Evolutionary conservation across 192 early-diverging fungal genomes (phyloP).

Genomic region (Jimgerdemannia lactiflua): DNA sequence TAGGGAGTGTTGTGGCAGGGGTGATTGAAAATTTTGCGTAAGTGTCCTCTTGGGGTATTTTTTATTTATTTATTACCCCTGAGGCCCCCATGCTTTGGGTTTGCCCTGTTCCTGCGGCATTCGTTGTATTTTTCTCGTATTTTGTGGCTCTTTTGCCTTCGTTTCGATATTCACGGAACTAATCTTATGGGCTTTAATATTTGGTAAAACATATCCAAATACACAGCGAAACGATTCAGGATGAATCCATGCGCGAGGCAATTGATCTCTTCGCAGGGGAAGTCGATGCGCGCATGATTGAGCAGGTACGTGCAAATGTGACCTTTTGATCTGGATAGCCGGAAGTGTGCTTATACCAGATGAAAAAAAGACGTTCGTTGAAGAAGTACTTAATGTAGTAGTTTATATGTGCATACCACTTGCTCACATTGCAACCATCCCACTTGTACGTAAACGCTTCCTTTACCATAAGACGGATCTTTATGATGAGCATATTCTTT

Average conservation of each 20-base stretch:
- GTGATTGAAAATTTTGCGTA: constrained; percentile 8
- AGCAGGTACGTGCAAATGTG: constrained; percentile 7
- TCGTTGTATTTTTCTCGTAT: too few relatives aligned
- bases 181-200: too few relatives aligned
- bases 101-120: too few relatives aligned
- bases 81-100: too few relatives aligned
- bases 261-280: constrained; percentile 6
- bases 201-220: too few relatives aligned
- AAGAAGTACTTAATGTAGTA: too few relatives aligned
- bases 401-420: neutral
- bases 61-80: neutral
- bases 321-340: neutral
- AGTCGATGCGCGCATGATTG: constrained; percentile 11
- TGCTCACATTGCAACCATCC: neutral
- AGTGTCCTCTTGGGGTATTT: neutral
- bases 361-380: too few relatives aligned
- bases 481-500: constrained; percentile 5
- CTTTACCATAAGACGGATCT: constrained; percentile 9
- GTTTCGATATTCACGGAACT: too few relatives aligned
- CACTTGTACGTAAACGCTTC: neutral
- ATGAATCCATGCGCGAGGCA: constrained; percentile 1
- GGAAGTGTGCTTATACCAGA: neutral
- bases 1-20: neutral
- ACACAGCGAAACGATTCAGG: neutral
- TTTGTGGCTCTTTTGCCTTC: too few relatives aligned